Evolutionary conservation across 2,329 filamentous ascomycete genomes (phyloP), one percentile per base, ranked within the genome.

Genomic region (Colletotrichum paranaense): DNA sequence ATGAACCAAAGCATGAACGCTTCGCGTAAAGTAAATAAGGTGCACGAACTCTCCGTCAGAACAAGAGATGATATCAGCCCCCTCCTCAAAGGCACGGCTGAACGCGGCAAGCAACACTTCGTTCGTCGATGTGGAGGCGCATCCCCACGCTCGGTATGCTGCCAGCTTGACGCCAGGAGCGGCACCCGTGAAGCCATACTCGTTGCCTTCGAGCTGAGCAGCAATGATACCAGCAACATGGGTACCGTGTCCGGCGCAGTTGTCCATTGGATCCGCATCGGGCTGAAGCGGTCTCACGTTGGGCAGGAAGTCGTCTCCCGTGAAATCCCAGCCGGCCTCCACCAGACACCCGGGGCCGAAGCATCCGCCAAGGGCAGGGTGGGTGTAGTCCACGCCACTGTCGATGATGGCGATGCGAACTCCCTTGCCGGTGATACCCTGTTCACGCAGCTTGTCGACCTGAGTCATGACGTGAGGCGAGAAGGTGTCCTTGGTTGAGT

Each of bases 311-410:
- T 82, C 79, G 68, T 87, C 84, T 2, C 85, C 86, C 6, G 85
- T 81, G 65, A 88, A 81, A 68, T 88, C 86, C 71, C 83, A 85
- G 1, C 88, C 87, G 67, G 82, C 83, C 12, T 82, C 80, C 16
- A 89, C 82, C 26, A 87, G 80, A 75, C 82, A 88, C 0, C 86
- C 86, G 4, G 81, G 76, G 1, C 88, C 88, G 74, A 89, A 89
- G 66, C 87, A 86, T 3, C 86, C 87, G 19, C 88, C 88, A 1
- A 90, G 83, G 14, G 86, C 85, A 8, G 87, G 86, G 68, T 88
- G 87, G 6, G 77, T 82, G 76, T 88, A 89, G 76, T 89, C 87
- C 26, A 88, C 79, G 4, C 79, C 78, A 2, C 76, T 77, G 68
- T 86, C 83, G 58, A 87, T 78, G 38, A 87, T 78, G 3, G 80